A percentile compares a stretch with the other conserved stretches of the same genome.
phyloP scores from a whole-genome alignment of 2,329 filamentous ascomycete genomes.

The Penicillium griseofulvum region DNA sequence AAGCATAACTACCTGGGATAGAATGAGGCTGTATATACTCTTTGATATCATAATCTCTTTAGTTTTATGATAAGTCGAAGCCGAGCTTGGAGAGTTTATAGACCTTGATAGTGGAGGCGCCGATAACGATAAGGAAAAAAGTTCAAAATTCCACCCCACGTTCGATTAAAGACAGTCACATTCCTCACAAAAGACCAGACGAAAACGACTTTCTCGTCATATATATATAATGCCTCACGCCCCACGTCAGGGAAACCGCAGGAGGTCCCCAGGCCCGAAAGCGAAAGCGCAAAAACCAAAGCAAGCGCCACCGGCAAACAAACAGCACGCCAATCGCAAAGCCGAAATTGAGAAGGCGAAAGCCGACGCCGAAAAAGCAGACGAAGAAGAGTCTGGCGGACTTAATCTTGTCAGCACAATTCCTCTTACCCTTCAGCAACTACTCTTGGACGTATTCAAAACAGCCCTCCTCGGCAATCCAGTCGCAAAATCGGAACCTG shows the following conservation, averaged over 20 bases:
- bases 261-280: conserved; percentile 4
- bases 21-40: rapidly evolving
- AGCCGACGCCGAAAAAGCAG: background rate
- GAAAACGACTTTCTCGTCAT: background rate
- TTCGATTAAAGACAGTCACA: background rate
- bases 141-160: conserved; percentile 7
- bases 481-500: conserved; percentile 13
- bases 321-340: conserved; percentile 10
- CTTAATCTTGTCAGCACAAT: conserved; percentile 36
- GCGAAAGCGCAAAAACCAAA: conserved; percentile 4
- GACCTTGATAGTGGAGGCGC: background rate
- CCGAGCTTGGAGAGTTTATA: background rate
- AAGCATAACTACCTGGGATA: rapidly evolving
- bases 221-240: conserved; percentile 7
- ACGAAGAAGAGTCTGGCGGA: conserved; percentile 3
- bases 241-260: conserved; percentile 11
- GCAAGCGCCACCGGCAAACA: conserved; percentile 10
- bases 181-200: background rate
- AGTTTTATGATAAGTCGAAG: too few relatives aligned
- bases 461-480: conserved; percentile 54
- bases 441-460: conserved; percentile 70
- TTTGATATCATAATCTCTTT: too few relatives aligned
- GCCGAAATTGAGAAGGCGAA: conserved; percentile 7
- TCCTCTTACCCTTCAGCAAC: conserved; percentile 61
- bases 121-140: conserved; percentile 13